Evolutionary conservation across 805 yeast species (phyloP).

Genomic region (Vanderwaltozyma verrucispora): DNA sequence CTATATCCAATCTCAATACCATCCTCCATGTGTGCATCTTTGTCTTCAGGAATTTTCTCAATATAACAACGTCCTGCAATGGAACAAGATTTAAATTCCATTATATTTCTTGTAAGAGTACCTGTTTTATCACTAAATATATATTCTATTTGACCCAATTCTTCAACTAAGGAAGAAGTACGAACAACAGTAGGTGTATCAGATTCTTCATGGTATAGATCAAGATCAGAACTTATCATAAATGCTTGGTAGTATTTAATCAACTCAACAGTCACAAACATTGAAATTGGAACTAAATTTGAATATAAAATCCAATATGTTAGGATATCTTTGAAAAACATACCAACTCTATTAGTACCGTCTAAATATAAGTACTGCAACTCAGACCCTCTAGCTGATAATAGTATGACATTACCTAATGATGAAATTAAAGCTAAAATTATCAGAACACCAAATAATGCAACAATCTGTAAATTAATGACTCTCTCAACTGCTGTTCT

Average conservation of each 20-base stretch:
- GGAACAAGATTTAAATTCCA: constrained; percentile 92
- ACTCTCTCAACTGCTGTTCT: constrained; percentile 94
- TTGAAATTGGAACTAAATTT: constrained; percentile 92
- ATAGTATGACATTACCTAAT: constrained; percentile 74
- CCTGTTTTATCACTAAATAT: constrained; percentile 97
- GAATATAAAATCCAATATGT: constrained; percentile 97
- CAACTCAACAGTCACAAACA: constrained; percentile 92
- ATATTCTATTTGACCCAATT: constrained; percentile 92
- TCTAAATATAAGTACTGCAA: constrained; percentile 58
- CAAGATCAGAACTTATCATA: constrained; percentile 88
- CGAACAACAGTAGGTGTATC: constrained; percentile 95
- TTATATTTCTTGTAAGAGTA: constrained; percentile 86
- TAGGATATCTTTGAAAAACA: constrained; percentile 77
- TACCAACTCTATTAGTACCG: constrained; percentile 53
- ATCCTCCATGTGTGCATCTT: constrained; percentile 56
- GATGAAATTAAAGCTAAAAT: constrained; percentile 71
- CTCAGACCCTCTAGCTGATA: constrained; percentile 38
- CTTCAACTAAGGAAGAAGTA: constrained; percentile 93
- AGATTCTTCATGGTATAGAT: constrained; percentile 75
- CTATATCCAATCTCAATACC: constrained; percentile 76
- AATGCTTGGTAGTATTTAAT: constrained; percentile 93
- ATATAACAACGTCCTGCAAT: constrained; percentile 89
- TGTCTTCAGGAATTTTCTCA: constrained; percentile 85
- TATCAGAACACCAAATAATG: constrained; percentile 71
- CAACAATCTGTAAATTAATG: constrained; percentile 85